Percentiles rank a stretch among this genome's conserved stretches.
Conservation (phyloP, 2,329 filamentous ascomycete genomes). For the Trichophyton benhamiae region DNA sequence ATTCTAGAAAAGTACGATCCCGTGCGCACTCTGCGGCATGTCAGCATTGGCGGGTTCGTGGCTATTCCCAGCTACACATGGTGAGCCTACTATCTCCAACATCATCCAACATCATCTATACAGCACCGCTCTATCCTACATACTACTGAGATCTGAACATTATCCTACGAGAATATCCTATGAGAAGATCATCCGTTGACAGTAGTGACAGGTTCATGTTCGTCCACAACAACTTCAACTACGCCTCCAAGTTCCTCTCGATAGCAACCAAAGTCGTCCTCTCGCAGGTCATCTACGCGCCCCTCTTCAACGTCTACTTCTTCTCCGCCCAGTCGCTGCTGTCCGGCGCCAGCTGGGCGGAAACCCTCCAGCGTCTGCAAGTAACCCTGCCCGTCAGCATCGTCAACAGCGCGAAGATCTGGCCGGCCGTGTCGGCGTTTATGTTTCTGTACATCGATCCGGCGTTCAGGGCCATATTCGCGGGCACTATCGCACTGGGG, state of each 20-base stretch:
- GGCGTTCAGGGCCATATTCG: conserved; percentile 69
- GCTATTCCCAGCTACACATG: conserved; percentile 73
- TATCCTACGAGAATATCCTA: neutral
- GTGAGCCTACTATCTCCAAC: conserved; percentile 45
- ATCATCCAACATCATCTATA: too few relatives aligned
- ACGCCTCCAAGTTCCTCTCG: conserved; percentile 56
- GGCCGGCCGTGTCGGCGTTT: conserved; percentile 77
- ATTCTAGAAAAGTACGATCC: conserved; percentile 39
- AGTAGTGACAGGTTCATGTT: conserved; percentile 54
- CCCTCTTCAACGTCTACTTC: conserved; percentile 72
- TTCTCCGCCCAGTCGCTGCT: conserved; percentile 68
- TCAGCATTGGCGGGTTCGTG: conserved; percentile 60
- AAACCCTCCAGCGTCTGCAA: conserved; percentile 57
- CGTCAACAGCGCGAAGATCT: conserved; percentile 70
- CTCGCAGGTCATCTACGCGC: conserved; percentile 71
- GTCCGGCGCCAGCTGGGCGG: conserved; percentile 51
- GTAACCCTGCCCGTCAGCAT: conserved; percentile 66
- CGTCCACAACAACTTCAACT: conserved; percentile 74
- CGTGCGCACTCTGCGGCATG: conserved; percentile 54
- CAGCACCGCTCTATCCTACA: too few relatives aligned
- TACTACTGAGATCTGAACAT: neutral
- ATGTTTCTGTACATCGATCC: conserved; percentile 73
- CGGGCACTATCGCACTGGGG: conserved; percentile 65
- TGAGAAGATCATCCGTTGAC: too few relatives aligned
- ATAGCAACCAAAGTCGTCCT: conserved; percentile 65